Base-by-base conservation (phyloP, 306 rosid genomes). In the Macrotyloma uniflorum region DNA sequence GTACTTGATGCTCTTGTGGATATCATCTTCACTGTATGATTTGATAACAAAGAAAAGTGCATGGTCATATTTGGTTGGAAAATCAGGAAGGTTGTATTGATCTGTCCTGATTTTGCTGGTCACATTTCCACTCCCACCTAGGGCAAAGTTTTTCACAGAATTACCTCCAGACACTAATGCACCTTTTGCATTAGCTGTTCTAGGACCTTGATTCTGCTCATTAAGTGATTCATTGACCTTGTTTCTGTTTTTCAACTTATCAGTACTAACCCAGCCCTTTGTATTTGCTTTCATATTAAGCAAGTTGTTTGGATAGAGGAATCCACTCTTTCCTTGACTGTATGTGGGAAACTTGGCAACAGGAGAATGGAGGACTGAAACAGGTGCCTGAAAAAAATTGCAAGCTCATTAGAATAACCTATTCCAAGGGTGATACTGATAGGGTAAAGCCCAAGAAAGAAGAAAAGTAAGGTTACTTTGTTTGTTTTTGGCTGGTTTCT, bases 1-100 rank as follows among this genome's bases (percentile, higher is more conserved):
- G 83, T 93, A 93, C 85, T 93, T 93, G 46, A 93, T 88, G 87
- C 98, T 93, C 86, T 93, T 93, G 75, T 93, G 98, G 58, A 93
- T 59, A 86, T 93, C 96, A 57, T 90, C 98, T 83, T 93, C 98
- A 22, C 98, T 93, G 84, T 93, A 90, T 22, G 98, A 93, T 69
- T 93, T 93, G 81, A 93, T 93, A 46, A 93, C 90, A 72, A 88
- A 93, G 88, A 93, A 93, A 57, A 79, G 79, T 12, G 91, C 97
- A 76, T 81, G 88, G 53, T 90, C 89, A 45, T 92, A 90, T 70
- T 85, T 90, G 72, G 93, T 86, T 4, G 83, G 87, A 79, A 92
- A 92, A 80, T 90, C 96, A 6, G 89, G 90, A 57, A 89, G 87
- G 78, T 92, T 90, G 82, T 86, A 92, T 32, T 87, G 89, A 78